Percentiles rank a stretch among this genome's conserved stretches.
Conservation (phyloP, 2,329 filamentous ascomycete genomes). For the Fusarium devonianum region DNA sequence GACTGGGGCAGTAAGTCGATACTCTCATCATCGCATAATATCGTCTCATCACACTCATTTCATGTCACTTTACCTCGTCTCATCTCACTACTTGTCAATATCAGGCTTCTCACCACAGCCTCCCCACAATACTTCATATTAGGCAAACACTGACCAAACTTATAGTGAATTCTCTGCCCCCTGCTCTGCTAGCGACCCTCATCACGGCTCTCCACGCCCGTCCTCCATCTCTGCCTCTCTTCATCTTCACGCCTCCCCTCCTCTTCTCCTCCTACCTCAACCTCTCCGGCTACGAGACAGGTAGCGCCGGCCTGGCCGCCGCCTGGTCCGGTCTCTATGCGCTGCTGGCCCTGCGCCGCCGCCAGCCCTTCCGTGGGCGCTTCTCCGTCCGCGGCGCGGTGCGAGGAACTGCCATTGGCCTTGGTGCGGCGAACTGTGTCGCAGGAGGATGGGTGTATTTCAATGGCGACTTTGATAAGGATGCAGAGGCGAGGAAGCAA, state of each 20-base stretch:
- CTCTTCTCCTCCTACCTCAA: constrained; percentile 66
- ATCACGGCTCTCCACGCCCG: constrained; percentile 63
- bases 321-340: constrained; percentile 66
- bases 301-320: constrained; percentile 62
- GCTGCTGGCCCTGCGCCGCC: constrained; percentile 59
- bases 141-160: constrained; percentile 12
- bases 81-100: not conserved
- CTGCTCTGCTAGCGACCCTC: constrained; percentile 63
- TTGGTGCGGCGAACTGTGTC: constrained; percentile 57
- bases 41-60: constrained; percentile 9
- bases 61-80: not conserved
- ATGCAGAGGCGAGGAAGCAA: constrained; percentile 56
- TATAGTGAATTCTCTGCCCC: constrained; percentile 61
- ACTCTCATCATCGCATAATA: constrained; percentile 2
- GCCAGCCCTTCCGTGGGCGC: constrained; percentile 50
- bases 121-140: too few species aligned
- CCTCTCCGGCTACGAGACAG: constrained; percentile 64
- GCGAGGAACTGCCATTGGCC: constrained; percentile 57
- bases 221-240: constrained; percentile 60
- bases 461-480: constrained; percentile 57
- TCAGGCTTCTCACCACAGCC: too few species aligned
- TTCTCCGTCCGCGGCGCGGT: constrained; percentile 59
- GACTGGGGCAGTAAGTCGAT: constrained; percentile 59
- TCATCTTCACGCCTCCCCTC: constrained; percentile 60
- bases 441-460: constrained; percentile 62